Percentiles rank a stretch among this genome's conserved stretches.
These are phyloP conservation scores for Hypoxylon sp. DNA, from an alignment of 2,329 filamentous ascomycete genomes.

Conservation along the genomic window DNA sequence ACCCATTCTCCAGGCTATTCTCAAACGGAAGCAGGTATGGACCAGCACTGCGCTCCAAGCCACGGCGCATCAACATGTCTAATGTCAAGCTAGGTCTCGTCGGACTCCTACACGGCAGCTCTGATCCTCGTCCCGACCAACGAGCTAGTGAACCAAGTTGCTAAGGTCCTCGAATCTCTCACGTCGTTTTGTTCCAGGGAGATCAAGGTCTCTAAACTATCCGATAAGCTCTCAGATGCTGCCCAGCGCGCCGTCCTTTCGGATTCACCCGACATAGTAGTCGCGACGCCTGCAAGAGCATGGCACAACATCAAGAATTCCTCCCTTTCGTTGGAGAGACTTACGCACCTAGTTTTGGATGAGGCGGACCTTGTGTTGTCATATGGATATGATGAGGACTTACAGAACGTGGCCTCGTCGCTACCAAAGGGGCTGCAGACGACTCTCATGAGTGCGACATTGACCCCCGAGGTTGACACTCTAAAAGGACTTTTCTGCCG, in stretches of 20 bases:
- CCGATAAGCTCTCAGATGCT: slow-evolving; percentile 89
- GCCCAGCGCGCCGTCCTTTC: slow-evolving; percentile 90
- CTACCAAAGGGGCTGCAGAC: slow-evolving; percentile 91
- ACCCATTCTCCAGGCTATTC: slow-evolving; percentile 86
- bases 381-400: slow-evolving; percentile 93
- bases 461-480: slow-evolving; percentile 88
- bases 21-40: slow-evolving; percentile 80
- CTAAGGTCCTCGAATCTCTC: slow-evolving; percentile 82
- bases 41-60: slow-evolving; percentile 10
- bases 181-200: slow-evolving; percentile 88
- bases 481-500: slow-evolving; percentile 89
- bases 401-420: slow-evolving; percentile 82
- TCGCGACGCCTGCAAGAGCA: slow-evolving; percentile 90
- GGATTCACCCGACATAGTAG: slow-evolving; percentile 88
- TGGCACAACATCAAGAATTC: slow-evolving; percentile 82
- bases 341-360: slow-evolving; percentile 88
- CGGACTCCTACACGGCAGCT: slow-evolving; percentile 73
- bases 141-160: slow-evolving; percentile 93
- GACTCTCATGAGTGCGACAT: slow-evolving; percentile 92
- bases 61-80: slow-evolving; percentile 9
- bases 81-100: slow-evolving; percentile 60
- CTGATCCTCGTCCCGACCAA: slow-evolving; percentile 94
- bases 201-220: slow-evolving; percentile 86
- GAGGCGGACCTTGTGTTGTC: slow-evolving; percentile 94
- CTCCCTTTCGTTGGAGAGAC: slow-evolving; percentile 77